Percentiles rank a stretch among this genome's conserved stretches.
Conservation (phyloP, 305 asterid species). For the Fraxinus platypoda region DNA sequence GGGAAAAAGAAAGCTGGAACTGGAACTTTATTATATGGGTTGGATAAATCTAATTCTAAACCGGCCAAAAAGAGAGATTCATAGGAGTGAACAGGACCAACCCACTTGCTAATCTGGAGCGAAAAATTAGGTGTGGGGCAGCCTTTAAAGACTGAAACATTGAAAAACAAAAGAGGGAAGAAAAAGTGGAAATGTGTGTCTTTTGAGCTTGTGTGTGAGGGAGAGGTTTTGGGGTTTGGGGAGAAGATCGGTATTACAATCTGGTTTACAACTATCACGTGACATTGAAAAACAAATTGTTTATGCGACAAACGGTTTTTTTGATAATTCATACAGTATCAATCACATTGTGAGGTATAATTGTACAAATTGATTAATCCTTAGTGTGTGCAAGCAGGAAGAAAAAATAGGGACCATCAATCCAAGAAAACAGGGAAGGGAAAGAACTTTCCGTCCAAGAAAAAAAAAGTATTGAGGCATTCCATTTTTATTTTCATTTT, state of each 20-base stretch:
- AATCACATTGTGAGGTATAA: no score
- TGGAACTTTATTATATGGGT: slow-evolving; percentile 29
- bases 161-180: slow-evolving; percentile 15
- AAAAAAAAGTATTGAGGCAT: background rate
- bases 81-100: slow-evolving; percentile 41
- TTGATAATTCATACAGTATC: no score
- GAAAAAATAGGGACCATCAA: slow-evolving; percentile 26
- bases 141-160: slow-evolving; percentile 55
- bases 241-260: slow-evolving; percentile 7
- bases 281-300: background rate
- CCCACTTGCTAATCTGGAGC: slow-evolving; percentile 52
- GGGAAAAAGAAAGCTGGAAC: slow-evolving; percentile 13
- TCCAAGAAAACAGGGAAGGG: background rate
- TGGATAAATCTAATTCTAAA: slow-evolving; percentile 42
- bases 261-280: background rate
- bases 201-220: slow-evolving; percentile 24
- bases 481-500: background rate
- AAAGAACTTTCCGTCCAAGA: background rate
- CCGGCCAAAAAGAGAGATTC: slow-evolving; percentile 63
- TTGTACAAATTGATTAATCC: no score
- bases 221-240: slow-evolving; percentile 23
- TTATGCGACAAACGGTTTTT: background rate
- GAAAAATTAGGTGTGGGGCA: slow-evolving; percentile 56
- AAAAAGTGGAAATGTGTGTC: slow-evolving; percentile 42
- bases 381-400: background rate